Evolutionary conservation across 2,329 filamentous ascomycete genomes (phyloP).

Genomic region (Trichoderma atrobrunneum): DNA sequence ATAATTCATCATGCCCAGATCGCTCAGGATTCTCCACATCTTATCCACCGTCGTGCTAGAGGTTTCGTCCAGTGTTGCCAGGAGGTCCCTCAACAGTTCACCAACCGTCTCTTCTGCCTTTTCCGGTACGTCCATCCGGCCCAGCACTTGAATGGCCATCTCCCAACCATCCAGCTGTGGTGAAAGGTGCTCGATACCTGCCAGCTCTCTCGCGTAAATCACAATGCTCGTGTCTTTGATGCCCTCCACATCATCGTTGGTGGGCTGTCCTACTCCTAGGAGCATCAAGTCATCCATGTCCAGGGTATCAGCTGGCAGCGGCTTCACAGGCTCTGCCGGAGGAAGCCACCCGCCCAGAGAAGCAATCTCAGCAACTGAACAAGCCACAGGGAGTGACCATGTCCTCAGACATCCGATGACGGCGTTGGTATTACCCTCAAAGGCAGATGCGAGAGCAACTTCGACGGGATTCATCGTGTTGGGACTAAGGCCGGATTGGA

Average conservation of each 20-base stretch:
- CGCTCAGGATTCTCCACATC: constrained; percentile 73
- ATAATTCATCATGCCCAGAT: constrained; percentile 74
- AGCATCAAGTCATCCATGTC: constrained; percentile 84
- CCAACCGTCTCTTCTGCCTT: constrained; percentile 72
- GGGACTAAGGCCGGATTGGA: constrained; percentile 69
- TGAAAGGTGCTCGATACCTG: constrained; percentile 52
- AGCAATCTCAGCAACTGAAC: constrained; percentile 78
- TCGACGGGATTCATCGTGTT: constrained; percentile 75
- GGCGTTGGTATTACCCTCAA: constrained; percentile 78
- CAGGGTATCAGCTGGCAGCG: constrained; percentile 61
- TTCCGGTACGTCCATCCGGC: constrained; percentile 71
- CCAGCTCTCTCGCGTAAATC: constrained; percentile 68
- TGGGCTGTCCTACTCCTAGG: constrained; percentile 62
- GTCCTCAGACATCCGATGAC: constrained; percentile 70
- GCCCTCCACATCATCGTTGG: constrained; percentile 58
- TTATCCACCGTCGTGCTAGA: constrained; percentile 74
- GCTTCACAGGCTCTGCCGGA: constrained; percentile 35
- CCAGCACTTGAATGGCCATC: constrained; percentile 77
- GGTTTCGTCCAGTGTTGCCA: constrained; percentile 61
- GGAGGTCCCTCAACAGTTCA: constrained; percentile 64
- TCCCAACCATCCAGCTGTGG: constrained; percentile 75
- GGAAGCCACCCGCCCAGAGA: constrained; percentile 82
- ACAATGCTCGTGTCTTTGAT: constrained; percentile 78
- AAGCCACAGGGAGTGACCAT: constrained; percentile 78
- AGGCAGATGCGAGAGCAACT: constrained; percentile 75